phyloP scores from a whole-genome alignment of 768 basidiomycete genomes.

The Lactifluus echinatus region DNA sequence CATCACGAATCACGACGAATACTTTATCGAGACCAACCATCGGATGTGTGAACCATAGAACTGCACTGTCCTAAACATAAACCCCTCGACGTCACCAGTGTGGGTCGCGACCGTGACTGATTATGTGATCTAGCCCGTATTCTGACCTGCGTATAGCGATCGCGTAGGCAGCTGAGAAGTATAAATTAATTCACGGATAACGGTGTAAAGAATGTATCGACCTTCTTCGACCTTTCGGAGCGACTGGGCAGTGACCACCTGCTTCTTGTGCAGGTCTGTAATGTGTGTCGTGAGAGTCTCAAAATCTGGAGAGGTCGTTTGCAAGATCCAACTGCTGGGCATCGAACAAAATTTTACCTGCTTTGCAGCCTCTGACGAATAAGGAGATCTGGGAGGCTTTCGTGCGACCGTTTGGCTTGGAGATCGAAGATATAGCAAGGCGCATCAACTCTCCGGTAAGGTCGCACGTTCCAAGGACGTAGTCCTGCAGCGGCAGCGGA shows the following conservation, averaged over 20 bases:
- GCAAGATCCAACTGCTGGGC: background rate
- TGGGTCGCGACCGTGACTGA: constrained; percentile 33
- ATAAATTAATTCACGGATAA: background rate
- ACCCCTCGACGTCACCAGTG: constrained; percentile 4
- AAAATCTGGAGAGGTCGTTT: constrained; percentile 45
- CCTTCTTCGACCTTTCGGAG: constrained; percentile 93
- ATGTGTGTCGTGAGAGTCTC: constrained; percentile 66
- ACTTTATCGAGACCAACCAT: background rate
- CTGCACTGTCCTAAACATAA: no score
- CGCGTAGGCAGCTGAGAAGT: constrained; percentile 56
- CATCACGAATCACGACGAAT: background rate
- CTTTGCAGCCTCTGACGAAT: constrained; percentile 68
- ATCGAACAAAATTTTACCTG: constrained; percentile 36
- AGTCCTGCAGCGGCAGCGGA: constrained; percentile 70
- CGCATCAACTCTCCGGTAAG: constrained; percentile 97
- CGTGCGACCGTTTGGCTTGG: constrained; percentile 52
- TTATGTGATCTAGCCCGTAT: constrained; percentile 65
- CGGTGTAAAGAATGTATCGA: constrained; percentile 28
- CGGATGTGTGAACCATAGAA: background rate
- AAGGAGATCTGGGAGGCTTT: constrained; percentile 55
- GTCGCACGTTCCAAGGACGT: constrained; percentile 87
- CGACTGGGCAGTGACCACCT: constrained; percentile 76
- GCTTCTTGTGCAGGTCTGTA: constrained; percentile 76
- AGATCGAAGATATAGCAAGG: constrained; percentile 78
- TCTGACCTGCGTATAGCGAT: constrained; percentile 65